Conservation (phyloP, 306 rosid species). For the Fragaria iinumae region DNA sequence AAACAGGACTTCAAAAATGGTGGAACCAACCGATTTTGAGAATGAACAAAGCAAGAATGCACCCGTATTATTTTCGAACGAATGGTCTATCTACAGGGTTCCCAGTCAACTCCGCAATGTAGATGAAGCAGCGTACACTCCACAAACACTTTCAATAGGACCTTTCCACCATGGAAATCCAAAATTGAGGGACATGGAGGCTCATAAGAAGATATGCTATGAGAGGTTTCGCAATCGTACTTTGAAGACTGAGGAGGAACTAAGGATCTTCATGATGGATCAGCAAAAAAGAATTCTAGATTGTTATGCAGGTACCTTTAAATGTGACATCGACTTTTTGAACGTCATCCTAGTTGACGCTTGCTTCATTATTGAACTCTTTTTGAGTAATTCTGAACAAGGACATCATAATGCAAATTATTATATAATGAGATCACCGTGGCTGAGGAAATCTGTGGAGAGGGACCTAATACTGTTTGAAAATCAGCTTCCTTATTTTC, state of each 20-base stretch:
- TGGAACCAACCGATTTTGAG: too few species aligned
- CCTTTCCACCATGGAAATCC: constrained; percentile 28
- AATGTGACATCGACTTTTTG: neutral
- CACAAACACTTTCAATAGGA: constrained; percentile 48
- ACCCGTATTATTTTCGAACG: neutral
- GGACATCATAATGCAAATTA: constrained; percentile 7
- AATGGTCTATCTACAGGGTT: constrained; percentile 35
- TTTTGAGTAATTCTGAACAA: constrained; percentile 18
- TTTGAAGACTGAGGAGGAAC: neutral
- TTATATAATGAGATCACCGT: constrained; percentile 33
- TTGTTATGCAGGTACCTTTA: constrained; percentile 6
- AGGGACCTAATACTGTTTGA: constrained; percentile 50
- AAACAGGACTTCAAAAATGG: too few species aligned
- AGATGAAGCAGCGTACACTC: constrained; percentile 38
- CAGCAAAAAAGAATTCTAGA: neutral
- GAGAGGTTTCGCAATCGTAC: constrained; percentile 28
- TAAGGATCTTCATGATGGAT: neutral
- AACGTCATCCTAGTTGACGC: constrained; percentile 3
- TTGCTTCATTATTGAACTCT: constrained; percentile 25
- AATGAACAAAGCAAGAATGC: too few species aligned
- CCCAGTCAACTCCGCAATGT: constrained; percentile 35
- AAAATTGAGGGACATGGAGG: constrained; percentile 26
- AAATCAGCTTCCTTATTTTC: constrained; percentile 50
- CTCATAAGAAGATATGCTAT: constrained; percentile 30
- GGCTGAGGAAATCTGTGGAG: constrained; percentile 37